These are phyloP conservation scores for Seiridium cupressi DNA, from an alignment of 2,329 filamentous ascomycete species.

Conservation along the genomic window DNA sequence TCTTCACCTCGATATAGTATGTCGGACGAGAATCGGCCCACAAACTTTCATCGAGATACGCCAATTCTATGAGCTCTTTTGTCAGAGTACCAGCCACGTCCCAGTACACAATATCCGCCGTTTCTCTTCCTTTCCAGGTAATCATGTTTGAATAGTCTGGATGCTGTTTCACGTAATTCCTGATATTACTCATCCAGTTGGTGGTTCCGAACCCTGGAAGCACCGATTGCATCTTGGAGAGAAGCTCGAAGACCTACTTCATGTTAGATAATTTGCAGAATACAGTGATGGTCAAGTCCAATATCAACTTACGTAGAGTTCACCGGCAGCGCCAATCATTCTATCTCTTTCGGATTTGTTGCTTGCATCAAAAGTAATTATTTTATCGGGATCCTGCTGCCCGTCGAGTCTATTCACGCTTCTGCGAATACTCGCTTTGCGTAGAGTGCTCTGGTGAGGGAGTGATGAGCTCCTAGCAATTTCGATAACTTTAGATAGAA, in stretches of 20 bases:
- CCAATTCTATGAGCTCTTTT: conserved; percentile 27
- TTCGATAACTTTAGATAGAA: too few species aligned
- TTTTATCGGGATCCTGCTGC: too few species aligned
- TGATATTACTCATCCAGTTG: conserved; percentile 51
- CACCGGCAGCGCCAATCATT: conserved; percentile 25
- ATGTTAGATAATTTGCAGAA: neutral
- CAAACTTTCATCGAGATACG: conserved; percentile 24
- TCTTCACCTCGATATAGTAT: conserved; percentile 52
- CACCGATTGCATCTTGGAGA: conserved; percentile 18
- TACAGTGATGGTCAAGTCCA: too few species aligned
- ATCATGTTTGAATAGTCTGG: conserved; percentile 37
- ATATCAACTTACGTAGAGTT: conserved; percentile 20
- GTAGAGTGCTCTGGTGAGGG: too few species aligned
- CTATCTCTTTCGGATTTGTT: conserved; percentile 19
- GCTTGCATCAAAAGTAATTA: too few species aligned
- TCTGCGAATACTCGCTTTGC: too few species aligned
- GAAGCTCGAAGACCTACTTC: conserved; percentile 39
- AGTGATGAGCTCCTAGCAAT: too few species aligned
- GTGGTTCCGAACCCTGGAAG: conserved; percentile 31
- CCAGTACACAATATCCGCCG: conserved; percentile 44
- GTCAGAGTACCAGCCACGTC: conserved; percentile 35
- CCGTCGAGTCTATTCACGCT: too few species aligned
- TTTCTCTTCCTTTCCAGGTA: conserved; percentile 40
- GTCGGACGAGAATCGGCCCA: conserved; percentile 28
- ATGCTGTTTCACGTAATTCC: conserved; percentile 35